Base-by-base conservation (phyloP, 78 protist species). In the Dictyostelium intermedium region DNA sequence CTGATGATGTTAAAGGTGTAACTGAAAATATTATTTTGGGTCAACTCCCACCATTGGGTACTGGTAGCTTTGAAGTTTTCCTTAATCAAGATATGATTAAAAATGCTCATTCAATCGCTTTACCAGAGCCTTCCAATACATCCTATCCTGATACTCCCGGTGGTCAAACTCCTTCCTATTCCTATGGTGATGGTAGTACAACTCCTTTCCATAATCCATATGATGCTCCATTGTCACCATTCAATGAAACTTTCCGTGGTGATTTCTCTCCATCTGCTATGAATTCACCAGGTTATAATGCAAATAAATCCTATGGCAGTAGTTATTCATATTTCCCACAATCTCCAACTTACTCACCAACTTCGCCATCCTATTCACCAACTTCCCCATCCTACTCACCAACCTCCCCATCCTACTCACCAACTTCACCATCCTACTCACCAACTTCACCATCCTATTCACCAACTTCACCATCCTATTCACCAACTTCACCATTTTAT, bases 11-110 rank as follows among this genome's bases (percentile, higher is more conserved):
- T 32, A 35, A n/a, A n/a, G 99, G 99, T 63, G 99, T 99, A 23
- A 91, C 99, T 18, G 99, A 98, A 83, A 98, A 97, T 91, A 97
- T 99, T 85, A 98, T 99, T 82, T 94, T 99, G 23, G 99, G 99
- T 47, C 97, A 99, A 80, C 83, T 98, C 13, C 96, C 98, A 13
- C 99, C 99, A 18, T 30, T 98, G 0, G 99, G 99, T 27, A 96
- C 97, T 5, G 98, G 99, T 53, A 8, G 76, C 39, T 98, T 98
- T 39, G 99, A 98, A 10, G 92, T 99, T 47, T 80, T 92, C 45
- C 43, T 99, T 47, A 95, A 98, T 82, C 91, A 77, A 45, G 92
- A 83, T 34, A 95, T 84, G 98, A 95, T 97, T 23, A 60, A 70
- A 56, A 78, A 95, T 8, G 97, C 95, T 34, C 95, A 91, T 37